Conservation (phyloP, 768 basidiomycete species). For the Rickenella mellea region DNA sequence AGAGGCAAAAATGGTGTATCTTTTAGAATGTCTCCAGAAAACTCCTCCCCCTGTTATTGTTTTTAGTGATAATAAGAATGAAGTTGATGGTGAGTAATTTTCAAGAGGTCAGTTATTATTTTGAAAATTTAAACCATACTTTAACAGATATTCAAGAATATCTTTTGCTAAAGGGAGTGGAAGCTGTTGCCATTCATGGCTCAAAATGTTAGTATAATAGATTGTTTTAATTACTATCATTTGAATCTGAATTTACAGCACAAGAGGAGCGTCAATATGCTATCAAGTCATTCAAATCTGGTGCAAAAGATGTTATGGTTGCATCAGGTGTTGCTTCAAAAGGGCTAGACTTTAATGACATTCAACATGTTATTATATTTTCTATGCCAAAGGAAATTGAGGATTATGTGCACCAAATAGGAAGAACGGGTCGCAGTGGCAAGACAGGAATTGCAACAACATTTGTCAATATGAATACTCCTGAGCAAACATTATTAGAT, state of each 20-base stretch:
- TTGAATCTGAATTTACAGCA: constrained; percentile 32
- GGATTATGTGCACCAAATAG: constrained; percentile 99
- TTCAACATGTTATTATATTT: constrained; percentile 98
- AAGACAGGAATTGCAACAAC: constrained; percentile 99
- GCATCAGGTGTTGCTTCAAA: constrained; percentile 97
- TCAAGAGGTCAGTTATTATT: background rate
- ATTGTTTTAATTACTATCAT: background rate
- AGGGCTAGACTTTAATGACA: constrained; percentile 97
- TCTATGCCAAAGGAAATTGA: constrained; percentile 99
- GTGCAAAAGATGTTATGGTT: constrained; percentile 98
- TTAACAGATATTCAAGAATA: constrained; percentile 95
- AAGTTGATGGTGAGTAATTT: constrained; percentile 79
- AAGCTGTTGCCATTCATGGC: constrained; percentile 97
- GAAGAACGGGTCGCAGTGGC: constrained; percentile 93
- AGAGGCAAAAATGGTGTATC: constrained; percentile 99
- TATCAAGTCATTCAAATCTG: constrained; percentile 95
- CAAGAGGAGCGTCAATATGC: constrained; percentile 99
- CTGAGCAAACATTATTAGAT: constrained; percentile 93
- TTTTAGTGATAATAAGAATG: constrained; percentile 99
- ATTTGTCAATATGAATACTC: constrained; percentile 96
- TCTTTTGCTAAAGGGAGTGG: constrained; percentile 89
- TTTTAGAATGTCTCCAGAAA: constrained; percentile 95
- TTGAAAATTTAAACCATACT: constrained; percentile 1
- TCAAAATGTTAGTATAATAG: constrained; percentile 66
- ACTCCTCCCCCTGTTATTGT: constrained; percentile 97